Evolutionary conservation across 495 filamentous ascomycete species (phyloP), one percentile per base, ranked within the genome.

Genomic region (Astrothelium macrocarpum): DNA sequence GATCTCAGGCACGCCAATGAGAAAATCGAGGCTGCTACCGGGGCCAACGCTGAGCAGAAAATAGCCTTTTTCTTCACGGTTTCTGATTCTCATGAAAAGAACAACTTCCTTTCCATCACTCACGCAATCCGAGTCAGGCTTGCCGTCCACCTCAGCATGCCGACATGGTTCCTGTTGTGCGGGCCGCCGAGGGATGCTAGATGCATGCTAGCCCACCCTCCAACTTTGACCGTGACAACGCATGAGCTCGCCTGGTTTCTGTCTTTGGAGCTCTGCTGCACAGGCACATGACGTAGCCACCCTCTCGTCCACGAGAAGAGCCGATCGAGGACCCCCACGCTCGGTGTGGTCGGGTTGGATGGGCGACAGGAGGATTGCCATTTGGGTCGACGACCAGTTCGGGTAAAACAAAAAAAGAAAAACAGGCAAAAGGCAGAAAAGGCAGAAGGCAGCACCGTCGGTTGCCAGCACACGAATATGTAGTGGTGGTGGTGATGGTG

Each of bases 1-100:
- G 43, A 49, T 49, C 43, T 49, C 43, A 49, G 43, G 43, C 43
- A 49, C 43, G 43, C 43, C 43, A 49, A 49, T 49, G 43, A 20
- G 43, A n/a, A 20, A 49, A 16, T 7, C 16, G 36, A 39, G n/a
- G n/a, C n/a, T n/a, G n/a, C n/a, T n/a, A n/a, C 36, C 36, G 36
- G 36, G 36, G 7, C 16, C 7, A 39, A 39, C 36, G 36, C 36
- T 16, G 7, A 39, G 36, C 36, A 39, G 36, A 16, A 39, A n/a
- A n/a, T 39, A 16, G 36, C 7, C 36, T 39, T 39, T 39, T 16
- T 5, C 36, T n/a, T n/a, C n/a, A n/a, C n/a, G n/a, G n/a, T n/a
- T n/a, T n/a, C n/a, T n/a, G 36, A 39, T 16, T 5, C 7, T 16
- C 36, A 39, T 49, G 43, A 20, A 49, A 3, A 49, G 43, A 20